Base-by-base conservation (phyloP, 164 flowering plant species). In the Berberis vulgaris region DNA sequence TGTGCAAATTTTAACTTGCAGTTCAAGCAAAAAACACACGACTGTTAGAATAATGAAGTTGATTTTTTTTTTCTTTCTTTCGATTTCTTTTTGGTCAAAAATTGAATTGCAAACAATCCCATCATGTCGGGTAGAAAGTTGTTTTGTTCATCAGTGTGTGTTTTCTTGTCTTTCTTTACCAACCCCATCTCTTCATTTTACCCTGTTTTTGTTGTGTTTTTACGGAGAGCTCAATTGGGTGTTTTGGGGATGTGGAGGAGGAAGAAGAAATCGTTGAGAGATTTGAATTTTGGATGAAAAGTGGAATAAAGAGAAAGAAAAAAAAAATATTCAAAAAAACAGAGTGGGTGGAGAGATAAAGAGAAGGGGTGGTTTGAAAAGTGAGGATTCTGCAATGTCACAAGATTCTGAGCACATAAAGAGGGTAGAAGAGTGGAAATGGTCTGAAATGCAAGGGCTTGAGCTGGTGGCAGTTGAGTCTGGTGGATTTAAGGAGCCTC, bases 381-480 rank as follows among this genome's bases (percentile, higher is more conserved):
- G 53, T 41, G 54, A 59, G 64, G 65, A 55, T 71, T 76, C 68
- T 69, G 74, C 76, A 74, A 88, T 86, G 92, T 81, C 86, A 77
- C 89, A 81, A 79, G 87, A 85, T 71, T 80, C 90, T 72, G 56
- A 69, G 69, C 83, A 80, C 81, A 82, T 83, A 85, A 84, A 80
- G 79, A 77, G 80, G 79, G 72, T 71, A 62, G 92, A 86, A 62
- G 93, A 92, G 76, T 87, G 93, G 93, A 80, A 70, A 85, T 89
- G 96, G 95, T 82, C 86, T 42, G 95, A 92, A 83, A 80, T 85
- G 85, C 87, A 86, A 68, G 87, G 87, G 41, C 84, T 83, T 54
- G 87, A 84, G 58, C 83, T 83, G 44, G 67, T 77, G 43, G 69
- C 81, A 45, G 62, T 71, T 47, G 60, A 68, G 3, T 9, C 40